Base-by-base conservation (phyloP, 2,329 filamentous ascomycete genomes). In the Fusarium musae region DNA sequence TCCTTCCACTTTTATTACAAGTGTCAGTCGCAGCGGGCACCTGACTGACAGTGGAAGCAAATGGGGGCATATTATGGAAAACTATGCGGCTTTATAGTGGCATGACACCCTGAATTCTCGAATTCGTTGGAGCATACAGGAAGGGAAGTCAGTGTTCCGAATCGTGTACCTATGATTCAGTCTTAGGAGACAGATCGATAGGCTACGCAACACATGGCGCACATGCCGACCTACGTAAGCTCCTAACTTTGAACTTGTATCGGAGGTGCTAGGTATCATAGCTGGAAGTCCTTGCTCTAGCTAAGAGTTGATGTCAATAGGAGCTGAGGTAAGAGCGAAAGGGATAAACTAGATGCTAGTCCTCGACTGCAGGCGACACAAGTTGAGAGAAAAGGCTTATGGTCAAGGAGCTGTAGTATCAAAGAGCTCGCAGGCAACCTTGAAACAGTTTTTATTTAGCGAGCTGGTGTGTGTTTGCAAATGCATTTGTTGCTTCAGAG, bases 21-120 rank as follows among this genome's bases (percentile, higher is more conserved):
- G 40, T 28, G 47, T 46, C 58, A 56, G 54, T 58, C 61, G 50
- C 54, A 64, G 52, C 59, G 50, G 66, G 69, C 63, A 66, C 63
- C 54, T 60, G 62, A 60, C 56, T 63, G 70, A 57, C 63, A 69
- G 59, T 66, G 44, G 21, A 36, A 47, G 28, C 43, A 44, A 52
- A 44, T 40, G 46, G 40, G 40, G 28, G 28, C 19, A 54, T 19
- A 17, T 47, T 39, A 57, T 47, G 23, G 44, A 53, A 36, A 43
- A 54, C 61, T 43, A 37, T 62, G 32, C 9, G 26, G 21, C n/a
- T 39, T 23, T 40, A 42, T 28, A 43, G 21, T 26, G 40, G 21
- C 23, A 39, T 11, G 4, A 17, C 53, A n/a, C 19, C 19, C n/a
- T 30, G 15, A 17, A 50, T 13, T 39, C 28, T 46, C 9, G 16